Evolutionary conservation across 31 red algal genomes (phyloP).

Genomic region (Endocladia muricata): DNA sequence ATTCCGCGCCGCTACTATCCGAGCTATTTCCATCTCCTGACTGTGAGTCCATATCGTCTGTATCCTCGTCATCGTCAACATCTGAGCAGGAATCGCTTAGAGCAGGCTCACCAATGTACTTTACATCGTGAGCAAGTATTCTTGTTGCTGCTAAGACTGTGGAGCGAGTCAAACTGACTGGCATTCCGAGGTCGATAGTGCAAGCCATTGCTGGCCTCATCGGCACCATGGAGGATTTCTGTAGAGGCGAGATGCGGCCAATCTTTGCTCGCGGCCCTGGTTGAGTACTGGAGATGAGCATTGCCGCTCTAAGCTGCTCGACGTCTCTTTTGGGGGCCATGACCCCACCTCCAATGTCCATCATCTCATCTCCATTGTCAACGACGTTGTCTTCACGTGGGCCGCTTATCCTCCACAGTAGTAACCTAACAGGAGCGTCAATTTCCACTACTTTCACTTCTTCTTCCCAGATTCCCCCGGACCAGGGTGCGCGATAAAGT

Average conservation of each 20-base stretch:
- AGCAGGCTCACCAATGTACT: not conserved
- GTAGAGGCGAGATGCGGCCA: conserved; percentile 6
- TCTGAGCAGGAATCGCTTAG: not conserved
- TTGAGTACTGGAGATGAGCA: not conserved
- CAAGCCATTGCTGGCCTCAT: not conserved
- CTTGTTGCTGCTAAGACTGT: not conserved
- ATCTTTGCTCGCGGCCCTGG: not conserved
- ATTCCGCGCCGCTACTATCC: too few relatives aligned
- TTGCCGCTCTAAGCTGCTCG: not conserved
- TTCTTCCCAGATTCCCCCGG: conserved; percentile 11
- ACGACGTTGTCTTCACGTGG: conserved; percentile 18
- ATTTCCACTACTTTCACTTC: not conserved
- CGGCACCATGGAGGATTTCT: not conserved
- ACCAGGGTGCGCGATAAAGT: not conserved
- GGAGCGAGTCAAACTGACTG: not conserved
- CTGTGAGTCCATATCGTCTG: not conserved
- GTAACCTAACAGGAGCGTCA: not conserved
- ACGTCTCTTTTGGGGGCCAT: not conserved
- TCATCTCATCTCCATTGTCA: not conserved
- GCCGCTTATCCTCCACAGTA: not conserved
- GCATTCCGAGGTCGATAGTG: not conserved
- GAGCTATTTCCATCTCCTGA: too few relatives aligned
- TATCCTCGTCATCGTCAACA: not conserved
- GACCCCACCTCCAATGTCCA: not conserved
- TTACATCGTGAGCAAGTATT: conserved; percentile 1